Evolutionary conservation across 352 stramenopile genomes (phyloP).

Genomic region (Phytophthora citricola): DNA sequence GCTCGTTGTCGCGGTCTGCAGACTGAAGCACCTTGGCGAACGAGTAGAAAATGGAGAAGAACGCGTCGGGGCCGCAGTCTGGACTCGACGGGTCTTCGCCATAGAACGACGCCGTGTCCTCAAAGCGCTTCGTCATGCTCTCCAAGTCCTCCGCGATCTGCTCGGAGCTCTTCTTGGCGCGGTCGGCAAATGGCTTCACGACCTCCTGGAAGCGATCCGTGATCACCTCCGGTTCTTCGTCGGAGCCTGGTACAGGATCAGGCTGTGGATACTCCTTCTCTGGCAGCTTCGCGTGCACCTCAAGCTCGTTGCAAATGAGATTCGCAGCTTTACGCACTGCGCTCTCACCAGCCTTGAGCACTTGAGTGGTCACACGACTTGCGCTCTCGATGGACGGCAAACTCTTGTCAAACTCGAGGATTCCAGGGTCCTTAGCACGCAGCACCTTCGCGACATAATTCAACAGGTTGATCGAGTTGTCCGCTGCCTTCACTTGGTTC

Average conservation of each 20-base stretch:
- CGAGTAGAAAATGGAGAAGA: slow-evolving; percentile 89
- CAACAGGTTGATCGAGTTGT: slow-evolving; percentile 86
- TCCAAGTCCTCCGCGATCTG: slow-evolving; percentile 63
- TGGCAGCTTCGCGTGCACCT: slow-evolving; percentile 70
- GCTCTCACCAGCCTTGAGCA: slow-evolving; percentile 78
- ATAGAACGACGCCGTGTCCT: slow-evolving; percentile 74
- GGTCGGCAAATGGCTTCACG: slow-evolving; percentile 76
- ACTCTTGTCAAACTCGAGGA: slow-evolving; percentile 80
- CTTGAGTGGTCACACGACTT: slow-evolving; percentile 78
- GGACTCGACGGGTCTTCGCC: slow-evolving; percentile 77
- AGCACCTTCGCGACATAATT: slow-evolving; percentile 83
- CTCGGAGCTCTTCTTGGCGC: slow-evolving; percentile 67
- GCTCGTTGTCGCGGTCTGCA: slow-evolving; percentile 84
- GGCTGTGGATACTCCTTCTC: slow-evolving; percentile 42
- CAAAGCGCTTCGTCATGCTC: slow-evolving; percentile 68
- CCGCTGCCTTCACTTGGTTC: slow-evolving; percentile 83
- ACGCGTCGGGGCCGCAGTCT: slow-evolving; percentile 74
- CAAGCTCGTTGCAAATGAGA: slow-evolving; percentile 76
- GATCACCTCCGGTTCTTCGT: slow-evolving; percentile 42
- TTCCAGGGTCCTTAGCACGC: slow-evolving; percentile 66
- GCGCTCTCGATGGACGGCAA: slow-evolving; percentile 77
- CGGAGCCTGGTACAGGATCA: slow-evolving; percentile 22
- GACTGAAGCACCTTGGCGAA: slow-evolving; percentile 85
- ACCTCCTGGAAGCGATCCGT: slow-evolving; percentile 82
- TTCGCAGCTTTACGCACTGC: slow-evolving; percentile 77